Evolutionary conservation across 768 basidiomycete genomes (phyloP), one percentile per base, ranked within the genome.

Genomic region (Kwoniella dendrophila): DNA sequence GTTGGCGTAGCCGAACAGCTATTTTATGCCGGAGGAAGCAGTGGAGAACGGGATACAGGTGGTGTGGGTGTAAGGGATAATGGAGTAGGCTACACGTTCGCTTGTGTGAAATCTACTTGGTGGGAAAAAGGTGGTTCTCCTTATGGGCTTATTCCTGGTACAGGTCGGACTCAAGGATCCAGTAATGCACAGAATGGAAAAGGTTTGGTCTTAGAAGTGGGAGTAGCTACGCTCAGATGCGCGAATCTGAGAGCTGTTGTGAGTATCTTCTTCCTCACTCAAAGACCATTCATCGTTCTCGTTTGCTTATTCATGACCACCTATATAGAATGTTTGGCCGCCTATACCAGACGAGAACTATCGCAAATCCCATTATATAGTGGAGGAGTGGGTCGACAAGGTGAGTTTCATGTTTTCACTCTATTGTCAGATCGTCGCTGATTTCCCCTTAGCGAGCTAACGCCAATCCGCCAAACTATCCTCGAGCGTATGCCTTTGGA

Each of bases 351-450:
- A 67, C 11, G 75, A 77, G 40, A 78, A 78, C 55, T 78, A 77
- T 50, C 69, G 77, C 20, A 75, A 77, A 54, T 68, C 76, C 7
- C 76, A 77, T 40, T 71, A 68, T 55, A 74, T 78, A 36, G 64
- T 65, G 3, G 74, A 75, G 27, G 77, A 78, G 59, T 78, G 77
- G 77, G 70, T 78, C 22, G 77, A 78, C 62, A 78, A 76, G 74
- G 76, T 75, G 41, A 58, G 69, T 58, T n/a, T 40, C 10, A 6
- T 51, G 55, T 38, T 20, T 8, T 44, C 24, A 33, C 16, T 22
- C 7, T 27, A 18, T 3, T 10, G 52, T 63, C 0, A 14, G 10
- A 10, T 14, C 1, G 27, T 40, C 22, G 29, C 29, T 64, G 47
- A 63, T 20, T 2, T 11, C n/a, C 1, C 20, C 14, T 26, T 22